Evolutionary conservation across 2,329 filamentous ascomycete genomes (phyloP).

Genomic region (Diaporthe citriasiana): DNA sequence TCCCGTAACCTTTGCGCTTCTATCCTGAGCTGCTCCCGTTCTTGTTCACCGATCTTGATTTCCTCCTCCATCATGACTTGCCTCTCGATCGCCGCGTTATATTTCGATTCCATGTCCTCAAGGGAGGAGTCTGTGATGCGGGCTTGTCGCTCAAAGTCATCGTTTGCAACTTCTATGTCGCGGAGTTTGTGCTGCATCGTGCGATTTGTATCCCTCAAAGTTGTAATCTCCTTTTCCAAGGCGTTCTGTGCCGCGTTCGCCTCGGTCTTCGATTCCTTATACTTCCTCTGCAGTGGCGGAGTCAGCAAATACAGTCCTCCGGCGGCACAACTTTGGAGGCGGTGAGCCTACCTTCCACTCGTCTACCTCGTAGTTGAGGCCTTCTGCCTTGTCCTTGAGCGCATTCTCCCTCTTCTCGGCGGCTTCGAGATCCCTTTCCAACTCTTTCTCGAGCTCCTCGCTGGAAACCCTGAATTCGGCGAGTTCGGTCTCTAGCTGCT

Average conservation of each 20-base stretch:
- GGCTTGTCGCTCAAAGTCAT: constrained; percentile 97
- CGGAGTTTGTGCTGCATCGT: constrained; percentile 86
- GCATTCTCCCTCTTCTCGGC: constrained; percentile 93
- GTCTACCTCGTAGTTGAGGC: constrained; percentile 88
- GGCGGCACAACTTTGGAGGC: constrained; percentile 12
- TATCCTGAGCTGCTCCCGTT: constrained; percentile 89
- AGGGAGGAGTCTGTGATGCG: constrained; percentile 95
- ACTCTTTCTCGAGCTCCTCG: constrained; percentile 91
- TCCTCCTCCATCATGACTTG: constrained; percentile 96
- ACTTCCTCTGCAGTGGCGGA: constrained; percentile 78
- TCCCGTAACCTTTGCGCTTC: constrained; percentile 91
- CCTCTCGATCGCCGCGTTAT: constrained; percentile 93
- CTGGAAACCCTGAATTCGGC: constrained; percentile 95
- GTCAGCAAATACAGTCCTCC: constrained; percentile 44
- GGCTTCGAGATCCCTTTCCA: constrained; percentile 96
- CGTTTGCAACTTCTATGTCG: constrained; percentile 97
- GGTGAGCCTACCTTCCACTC: constrained; percentile 89
- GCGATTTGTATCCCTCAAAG: constrained; percentile 86
- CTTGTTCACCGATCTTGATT: constrained; percentile 90
- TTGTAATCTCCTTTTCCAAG: constrained; percentile 96
- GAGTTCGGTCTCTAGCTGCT: constrained; percentile 90
- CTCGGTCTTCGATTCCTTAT: constrained; percentile 94
- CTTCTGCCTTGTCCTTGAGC: constrained; percentile 89
- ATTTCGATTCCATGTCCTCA: constrained; percentile 97
- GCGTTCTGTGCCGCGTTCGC: constrained; percentile 85